Base-by-base conservation (phyloP, 2,329 filamentous ascomycete genomes). In the Epichloe gansuensis region DNA sequence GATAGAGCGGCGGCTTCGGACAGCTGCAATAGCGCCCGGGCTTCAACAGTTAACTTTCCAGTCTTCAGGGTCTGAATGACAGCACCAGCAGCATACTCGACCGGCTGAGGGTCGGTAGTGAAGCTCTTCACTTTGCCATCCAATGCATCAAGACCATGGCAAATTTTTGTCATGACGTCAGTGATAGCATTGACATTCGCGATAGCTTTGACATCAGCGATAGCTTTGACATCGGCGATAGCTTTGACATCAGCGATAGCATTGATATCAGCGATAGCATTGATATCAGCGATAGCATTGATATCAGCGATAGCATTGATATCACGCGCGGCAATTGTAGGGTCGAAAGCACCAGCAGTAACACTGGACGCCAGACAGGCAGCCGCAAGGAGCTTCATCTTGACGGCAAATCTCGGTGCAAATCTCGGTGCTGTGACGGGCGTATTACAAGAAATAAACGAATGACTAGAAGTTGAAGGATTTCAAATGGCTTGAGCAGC, bases 291-390 rank as follows among this genome's bases (percentile, higher is more conserved):
- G 17, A 21, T 21, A 21, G 17, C 17, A 2, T 21, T 21, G 17
- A 21, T 2, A 2, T 21, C 17, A 2, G 17, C 17, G 17, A 21
- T 21, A 21, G 17, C 17, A 21, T 21, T 36, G 43, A 34, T 13
- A 21, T 52, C 36, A 36, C 45, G 48, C n/a, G 25, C 36, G 12
- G 31, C 35, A 23, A 34, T 11, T 23, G 23, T 13, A 5, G 44
- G 21, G 46, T 45, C 46, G 12, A 51, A 31, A 35, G 38, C 39
- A 12, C 40, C 46, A 35, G 52, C 52, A 5, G 49, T 25, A 31
- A 51, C 46, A 35, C 49, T 34, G 49, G 52, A 36, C 13, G 52
- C 52, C 49, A 54, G 38, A 44, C 40, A 51, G 46, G 49, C 45
- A 27, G 42, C 46, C 15, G 46, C 25, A 15, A 51, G n/a, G 27